Base-by-base conservation (phyloP, 352 stramenopile genomes). In the Globisporangium megalacanthum region DNA sequence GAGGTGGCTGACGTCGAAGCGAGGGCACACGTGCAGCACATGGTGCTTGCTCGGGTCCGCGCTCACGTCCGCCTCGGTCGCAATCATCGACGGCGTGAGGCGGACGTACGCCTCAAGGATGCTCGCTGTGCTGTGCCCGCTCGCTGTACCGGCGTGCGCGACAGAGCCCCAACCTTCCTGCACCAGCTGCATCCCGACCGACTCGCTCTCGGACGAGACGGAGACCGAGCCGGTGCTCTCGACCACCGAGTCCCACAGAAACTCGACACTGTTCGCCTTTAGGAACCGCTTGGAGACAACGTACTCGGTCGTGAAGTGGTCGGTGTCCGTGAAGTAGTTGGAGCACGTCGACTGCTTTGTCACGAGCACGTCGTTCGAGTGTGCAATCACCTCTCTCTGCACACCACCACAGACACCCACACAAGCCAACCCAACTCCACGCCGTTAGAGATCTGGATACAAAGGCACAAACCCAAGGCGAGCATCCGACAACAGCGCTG, bases 251-350 rank as follows among this genome's bases (percentile, higher is more conserved):
- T 61, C 47, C 47, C 47, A 61, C 9, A 61, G 36, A 7, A 61
- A 51, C 29, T 42, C 47, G 15, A 55, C 55, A 2, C 60, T 48
- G 45, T 58, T 35, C 0, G 53, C 14, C 6, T 62, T 61, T 14
- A 2, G 25, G 8, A 72, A 72, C 14, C 70, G 61, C 54, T 75
- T 78, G 48, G 71, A 61, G 39, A 58, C 39, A 0, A 61, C 54
- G 60, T 48, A 64, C 41, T 51, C 29, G 3, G 13, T 66, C 59
- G 58, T 72, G 58, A 42, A 25, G 17, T 60, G 54, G 35, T 60
- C 29, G 54, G 46, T 31, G 33, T 29, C 36, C 20, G 50, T 48
- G 10, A 60, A 31, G 39, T 44, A 25, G 13, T 51, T 58, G 11
- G 29, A 50, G 29, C 64, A 45, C 52, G 9, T 37, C 33, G 22